A percentile compares a stretch with the other conserved stretches of the same genome.
Conservation (phyloP, 2,329 filamentous ascomycete genomes). For the Scorias spongiosa region DNA sequence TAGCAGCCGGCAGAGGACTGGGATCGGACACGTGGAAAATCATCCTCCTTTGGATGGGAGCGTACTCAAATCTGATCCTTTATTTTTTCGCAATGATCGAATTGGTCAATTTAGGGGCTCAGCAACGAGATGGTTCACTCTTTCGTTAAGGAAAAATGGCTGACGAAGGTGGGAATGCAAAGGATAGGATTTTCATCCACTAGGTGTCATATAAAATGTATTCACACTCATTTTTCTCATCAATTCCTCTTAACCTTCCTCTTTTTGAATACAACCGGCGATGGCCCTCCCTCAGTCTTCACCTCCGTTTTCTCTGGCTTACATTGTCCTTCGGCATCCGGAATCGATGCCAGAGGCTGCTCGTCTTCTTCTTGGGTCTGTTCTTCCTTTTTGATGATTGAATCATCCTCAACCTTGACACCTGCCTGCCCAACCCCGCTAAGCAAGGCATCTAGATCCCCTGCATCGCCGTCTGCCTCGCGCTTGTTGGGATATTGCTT, state of each 20-base stretch:
- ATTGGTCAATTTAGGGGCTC: too few species aligned
- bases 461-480: conserved; percentile 30
- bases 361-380: conserved; percentile 13
- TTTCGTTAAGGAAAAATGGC: too few species aligned
- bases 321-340: conserved; percentile 6
- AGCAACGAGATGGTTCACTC: too few species aligned
- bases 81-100: too few species aligned
- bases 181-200: too few species aligned
- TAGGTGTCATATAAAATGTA: too few species aligned
- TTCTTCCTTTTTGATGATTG: conserved; percentile 14
- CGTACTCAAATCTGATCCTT: too few species aligned
- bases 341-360: conserved; percentile 12
- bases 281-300: conserved; percentile 20
- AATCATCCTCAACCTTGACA: conserved; percentile 10
- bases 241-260: conserved; percentile 42
- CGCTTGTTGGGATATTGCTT: conserved; percentile 31
- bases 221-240: too few species aligned
- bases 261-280: conserved; percentile 62
- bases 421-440: conserved; percentile 18
- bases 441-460: conserved; percentile 47
- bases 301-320: conserved; percentile 8
- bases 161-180: too few species aligned
- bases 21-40: too few species aligned
- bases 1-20: too few species aligned
- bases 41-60: too few species aligned